Evolutionary conservation across 306 rosid species (phyloP).

Genomic region (Amphicarpaea edgeworthii): DNA sequence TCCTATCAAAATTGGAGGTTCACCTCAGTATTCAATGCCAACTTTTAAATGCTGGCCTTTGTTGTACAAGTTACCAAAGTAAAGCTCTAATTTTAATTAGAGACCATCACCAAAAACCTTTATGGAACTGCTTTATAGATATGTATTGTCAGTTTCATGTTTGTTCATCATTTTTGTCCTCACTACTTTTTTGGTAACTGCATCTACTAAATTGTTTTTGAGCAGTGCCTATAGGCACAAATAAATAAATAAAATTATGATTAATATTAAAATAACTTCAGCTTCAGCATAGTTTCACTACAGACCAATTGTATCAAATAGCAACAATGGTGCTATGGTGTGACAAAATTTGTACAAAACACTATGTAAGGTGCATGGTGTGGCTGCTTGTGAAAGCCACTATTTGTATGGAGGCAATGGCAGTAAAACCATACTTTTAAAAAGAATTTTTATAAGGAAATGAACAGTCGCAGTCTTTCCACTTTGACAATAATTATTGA

Average conservation of each 20-base stretch:
- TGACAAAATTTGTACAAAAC: neutral
- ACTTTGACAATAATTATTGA: neutral
- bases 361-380: neutral
- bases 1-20: neutral
- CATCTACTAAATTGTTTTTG: neutral
- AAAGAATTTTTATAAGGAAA: neutral
- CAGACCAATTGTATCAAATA: neutral
- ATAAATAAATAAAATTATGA: neutral
- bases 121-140: neutral
- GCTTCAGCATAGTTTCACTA: neutral
- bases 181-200: neutral
- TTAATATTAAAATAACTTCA: neutral
- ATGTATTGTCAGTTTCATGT: neutral
- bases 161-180: constrained; percentile 4
- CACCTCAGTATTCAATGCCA: neutral
- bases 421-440: neutral
- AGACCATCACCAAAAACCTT: neutral
- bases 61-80: neutral
- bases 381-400: neutral
- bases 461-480: neutral
- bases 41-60: neutral
- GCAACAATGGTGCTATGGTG: neutral
- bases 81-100: neutral
- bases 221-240: constrained; percentile 5
- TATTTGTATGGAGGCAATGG: neutral